Evolutionary conservation across 805 yeast species (phyloP), one percentile per base, ranked within the genome.

Genomic region (Vanderwaltozyma tropicalis): DNA sequence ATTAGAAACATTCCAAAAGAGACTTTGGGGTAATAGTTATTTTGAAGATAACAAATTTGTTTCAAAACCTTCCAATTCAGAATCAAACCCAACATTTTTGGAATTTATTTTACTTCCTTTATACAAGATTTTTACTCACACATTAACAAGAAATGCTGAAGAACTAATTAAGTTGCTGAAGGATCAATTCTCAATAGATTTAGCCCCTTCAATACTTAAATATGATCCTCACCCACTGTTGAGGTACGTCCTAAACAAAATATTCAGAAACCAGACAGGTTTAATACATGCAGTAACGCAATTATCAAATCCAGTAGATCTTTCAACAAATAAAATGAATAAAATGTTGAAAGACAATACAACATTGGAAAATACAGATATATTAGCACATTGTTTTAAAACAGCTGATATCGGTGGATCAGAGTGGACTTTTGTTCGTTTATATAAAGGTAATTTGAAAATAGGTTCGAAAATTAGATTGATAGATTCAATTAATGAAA

Each of bases 11-110:
- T 74, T 87, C 52, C 62, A 74, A 0, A 51, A 55, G 31, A 64
- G 76, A 39, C 62, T 87, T 16, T 88, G 96, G 96, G 96, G 95
- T 0, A 78, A 80, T 43, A 52, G 75, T 6, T 77, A 68, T 47
- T 84, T 63, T 51, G 39, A 43, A 0, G 46, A 61, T 1, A 67
- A 72, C 9, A 68, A 62, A 37, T 79, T 86, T 46, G 51, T 68
- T 0, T 54, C 54, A 0, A 26, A 48, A 45, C 59, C 38, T 53
- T 21, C 52, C 57, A 0, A 33, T 43, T 12, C 53, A 42, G 42
- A 41, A 42, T 62, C 29, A 34, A 41, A 11, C 28, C 51, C 74
- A 37, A 55, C 85, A 1, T 82, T 89, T 55, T 69, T 71, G 5
- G 64, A 68, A 32, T 80, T 86, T 47, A 68, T 92, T 7, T 60